Conservation (phyloP, 2,329 filamentous ascomycete genomes). For the Balansia obtecta region DNA sequence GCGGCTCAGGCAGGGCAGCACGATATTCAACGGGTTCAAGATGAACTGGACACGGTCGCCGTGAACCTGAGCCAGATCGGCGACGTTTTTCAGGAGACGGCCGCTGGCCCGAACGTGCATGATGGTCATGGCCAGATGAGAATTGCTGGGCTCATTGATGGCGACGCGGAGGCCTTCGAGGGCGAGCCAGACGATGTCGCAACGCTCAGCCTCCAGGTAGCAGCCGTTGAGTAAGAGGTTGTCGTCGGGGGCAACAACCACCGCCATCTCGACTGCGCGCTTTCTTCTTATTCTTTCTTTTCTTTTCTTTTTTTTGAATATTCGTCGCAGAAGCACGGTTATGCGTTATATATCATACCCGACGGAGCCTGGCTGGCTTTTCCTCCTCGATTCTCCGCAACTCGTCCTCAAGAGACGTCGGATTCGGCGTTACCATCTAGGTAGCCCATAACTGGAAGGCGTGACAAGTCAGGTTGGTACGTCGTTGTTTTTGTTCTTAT, state of each 20-base stretch:
- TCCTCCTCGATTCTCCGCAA: not conserved
- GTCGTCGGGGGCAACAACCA: constrained; percentile 15
- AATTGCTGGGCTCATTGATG: constrained; percentile 30
- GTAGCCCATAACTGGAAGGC: not conserved
- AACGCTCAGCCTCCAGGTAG: constrained; percentile 40
- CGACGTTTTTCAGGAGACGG: constrained; percentile 38
- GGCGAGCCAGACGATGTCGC: constrained; percentile 32
- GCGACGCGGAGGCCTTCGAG: constrained; percentile 36
- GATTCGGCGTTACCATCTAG: not conserved
- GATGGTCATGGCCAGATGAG: constrained; percentile 34
- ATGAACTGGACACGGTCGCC: constrained; percentile 35
- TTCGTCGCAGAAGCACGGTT: not conserved
- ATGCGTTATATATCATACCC: not conserved
- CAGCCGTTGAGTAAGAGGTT: constrained; percentile 37
- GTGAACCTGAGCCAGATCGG: constrained; percentile 41
- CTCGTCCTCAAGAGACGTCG: not conserved
- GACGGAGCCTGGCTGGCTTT: not conserved
- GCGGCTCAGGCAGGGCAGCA: constrained; percentile 42
- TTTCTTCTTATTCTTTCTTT: no score
- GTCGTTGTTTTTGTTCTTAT: no score
- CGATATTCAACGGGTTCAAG: constrained; percentile 40
- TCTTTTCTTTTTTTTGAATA: no score
- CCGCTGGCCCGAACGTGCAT: constrained; percentile 32
- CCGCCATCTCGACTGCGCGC: constrained; percentile 13
- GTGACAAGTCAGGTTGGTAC: not conserved